Evolutionary conservation across 805 yeast genomes (phyloP).

Genomic region (Hanseniaspora taiwanica): DNA sequence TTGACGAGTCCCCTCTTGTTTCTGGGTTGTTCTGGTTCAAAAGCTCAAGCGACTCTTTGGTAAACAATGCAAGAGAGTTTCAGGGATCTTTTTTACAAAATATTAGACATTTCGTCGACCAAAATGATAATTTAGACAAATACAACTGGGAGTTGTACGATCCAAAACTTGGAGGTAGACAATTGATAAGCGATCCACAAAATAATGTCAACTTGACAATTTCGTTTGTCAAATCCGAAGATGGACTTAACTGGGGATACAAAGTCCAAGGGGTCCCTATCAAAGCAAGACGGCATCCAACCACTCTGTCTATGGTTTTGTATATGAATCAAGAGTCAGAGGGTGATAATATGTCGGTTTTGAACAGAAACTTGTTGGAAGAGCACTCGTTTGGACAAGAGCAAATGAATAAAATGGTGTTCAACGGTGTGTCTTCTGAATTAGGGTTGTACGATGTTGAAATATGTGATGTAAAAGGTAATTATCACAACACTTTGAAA

Average conservation of each 20-base stretch:
- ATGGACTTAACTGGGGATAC: constrained; percentile 70
- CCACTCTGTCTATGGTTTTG: constrained; percentile 53
- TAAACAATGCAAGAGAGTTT: neutral
- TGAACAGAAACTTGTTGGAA: neutral
- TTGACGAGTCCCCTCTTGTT: constrained; percentile 43
- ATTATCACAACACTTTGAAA: constrained; percentile 12
- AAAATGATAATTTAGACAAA: constrained; percentile 50
- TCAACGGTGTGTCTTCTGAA: constrained; percentile 46
- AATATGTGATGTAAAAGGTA: constrained; percentile 41
- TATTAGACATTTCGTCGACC: constrained; percentile 71
- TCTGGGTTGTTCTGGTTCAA: constrained; percentile 35
- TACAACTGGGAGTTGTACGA: constrained; percentile 88
- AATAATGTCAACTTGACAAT: constrained; percentile 50
- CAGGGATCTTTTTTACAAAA: constrained; percentile 1
- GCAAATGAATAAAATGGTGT: constrained; percentile 13
- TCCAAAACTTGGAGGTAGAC: constrained; percentile 77
- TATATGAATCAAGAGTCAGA: constrained; percentile 64
- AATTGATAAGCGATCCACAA: constrained; percentile 54
- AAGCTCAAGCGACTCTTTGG: neutral
- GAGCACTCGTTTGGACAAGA: constrained; percentile 15
- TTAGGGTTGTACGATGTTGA: constrained; percentile 52
- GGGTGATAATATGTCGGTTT: constrained; percentile 12
- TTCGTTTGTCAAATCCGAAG: constrained; percentile 60
- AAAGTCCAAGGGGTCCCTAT: constrained; percentile 56
- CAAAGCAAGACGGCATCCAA: constrained; percentile 25